These are phyloP conservation scores for Metroxylon sagu DNA, from an alignment of 176 grass and related monocot species.

Conservation along the genomic window DNA sequence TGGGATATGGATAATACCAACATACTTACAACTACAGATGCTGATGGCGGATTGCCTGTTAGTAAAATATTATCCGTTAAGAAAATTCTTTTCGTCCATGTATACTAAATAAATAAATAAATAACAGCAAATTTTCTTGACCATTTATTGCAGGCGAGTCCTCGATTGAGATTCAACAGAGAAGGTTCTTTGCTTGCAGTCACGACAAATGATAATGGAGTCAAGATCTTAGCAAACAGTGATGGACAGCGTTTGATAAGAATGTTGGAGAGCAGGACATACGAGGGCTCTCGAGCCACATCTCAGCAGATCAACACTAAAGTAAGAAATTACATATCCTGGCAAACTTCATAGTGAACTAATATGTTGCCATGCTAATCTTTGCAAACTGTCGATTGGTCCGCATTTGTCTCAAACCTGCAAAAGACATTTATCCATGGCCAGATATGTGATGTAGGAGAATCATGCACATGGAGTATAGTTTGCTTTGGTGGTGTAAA, in stretches of 20 bases:
- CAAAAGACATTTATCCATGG: too few species aligned
- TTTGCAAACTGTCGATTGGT: too few species aligned
- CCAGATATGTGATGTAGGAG: too few species aligned
- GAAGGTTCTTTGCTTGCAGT: slow-evolving; percentile 94
- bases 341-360: too few species aligned
- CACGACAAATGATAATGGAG: slow-evolving; percentile 85
- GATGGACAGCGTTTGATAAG: slow-evolving; percentile 89
- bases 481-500: too few species aligned
- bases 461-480: too few species aligned
- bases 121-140: slow-evolving; percentile 9
- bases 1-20: slow-evolving; percentile 97
- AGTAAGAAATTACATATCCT: slow-evolving; percentile 11
- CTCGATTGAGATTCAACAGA: slow-evolving; percentile 90
- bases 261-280: slow-evolving; percentile 80
- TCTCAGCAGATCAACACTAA: slow-evolving; percentile 68
- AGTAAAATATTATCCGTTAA: slow-evolving; percentile 14
- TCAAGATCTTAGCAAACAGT: slow-evolving; percentile 93
- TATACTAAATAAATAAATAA: background rate
- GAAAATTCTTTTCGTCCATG: slow-evolving; percentile 2
- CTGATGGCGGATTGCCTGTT: slow-evolving; percentile 84
- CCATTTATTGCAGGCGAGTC: slow-evolving; percentile 57
- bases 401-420: too few species aligned
- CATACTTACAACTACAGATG: slow-evolving; percentile 79
- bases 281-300: slow-evolving; percentile 62
- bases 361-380: too few species aligned